Percentiles rank a stretch among this genome's conserved stretches.
Evolutionary conservation across 192 early-diverging fungal genomes (phyloP).

Genomic region (Mortierella antarctica): DNA sequence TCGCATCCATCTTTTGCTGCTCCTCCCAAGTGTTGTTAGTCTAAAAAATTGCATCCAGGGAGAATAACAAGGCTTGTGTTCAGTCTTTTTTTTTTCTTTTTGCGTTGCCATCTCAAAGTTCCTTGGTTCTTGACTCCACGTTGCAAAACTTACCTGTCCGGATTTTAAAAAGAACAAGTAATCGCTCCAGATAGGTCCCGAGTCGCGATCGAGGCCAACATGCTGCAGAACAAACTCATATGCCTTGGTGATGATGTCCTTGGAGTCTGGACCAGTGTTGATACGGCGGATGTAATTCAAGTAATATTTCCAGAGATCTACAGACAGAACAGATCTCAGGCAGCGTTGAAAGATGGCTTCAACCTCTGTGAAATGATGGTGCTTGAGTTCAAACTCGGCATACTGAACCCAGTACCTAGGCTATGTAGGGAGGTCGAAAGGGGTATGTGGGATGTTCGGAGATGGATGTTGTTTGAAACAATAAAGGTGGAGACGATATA

Average conservation of each 20-base stretch:
- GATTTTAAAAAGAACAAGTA: slow-evolving; percentile 86
- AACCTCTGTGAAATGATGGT: slow-evolving; percentile 76
- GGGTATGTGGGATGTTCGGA: slow-evolving; percentile 4
- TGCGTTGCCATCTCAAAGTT: not conserved
- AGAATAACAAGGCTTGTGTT: slow-evolving; percentile 20
- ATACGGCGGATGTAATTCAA: slow-evolving; percentile 85
- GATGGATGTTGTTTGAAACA: slow-evolving; percentile 3
- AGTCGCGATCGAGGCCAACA: slow-evolving; percentile 89
- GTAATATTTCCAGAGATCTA: slow-evolving; percentile 92
- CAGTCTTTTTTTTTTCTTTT: slow-evolving; percentile 29
- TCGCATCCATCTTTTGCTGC: slow-evolving; percentile 86
- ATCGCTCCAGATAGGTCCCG: slow-evolving; percentile 89
- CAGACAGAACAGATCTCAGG: slow-evolving; percentile 81
- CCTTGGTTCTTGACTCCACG: no score
- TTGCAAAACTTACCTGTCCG: slow-evolving; percentile 65
- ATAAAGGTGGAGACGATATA: not conserved
- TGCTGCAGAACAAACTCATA: slow-evolving; percentile 91
- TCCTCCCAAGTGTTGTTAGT: slow-evolving; percentile 84
- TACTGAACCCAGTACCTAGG: slow-evolving; percentile 80
- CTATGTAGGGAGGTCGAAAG: slow-evolving; percentile 50
- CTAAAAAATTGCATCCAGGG: slow-evolving; percentile 27
- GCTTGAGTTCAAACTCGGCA: slow-evolving; percentile 84
- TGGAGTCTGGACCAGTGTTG: slow-evolving; percentile 74
- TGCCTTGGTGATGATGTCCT: slow-evolving; percentile 78
- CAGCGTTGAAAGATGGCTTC: slow-evolving; percentile 88